A percentile compares a stretch with the other conserved stretches of the same genome.
Conservation (phyloP, 345 rosid species). For the Mallotus nudiflorus region DNA sequence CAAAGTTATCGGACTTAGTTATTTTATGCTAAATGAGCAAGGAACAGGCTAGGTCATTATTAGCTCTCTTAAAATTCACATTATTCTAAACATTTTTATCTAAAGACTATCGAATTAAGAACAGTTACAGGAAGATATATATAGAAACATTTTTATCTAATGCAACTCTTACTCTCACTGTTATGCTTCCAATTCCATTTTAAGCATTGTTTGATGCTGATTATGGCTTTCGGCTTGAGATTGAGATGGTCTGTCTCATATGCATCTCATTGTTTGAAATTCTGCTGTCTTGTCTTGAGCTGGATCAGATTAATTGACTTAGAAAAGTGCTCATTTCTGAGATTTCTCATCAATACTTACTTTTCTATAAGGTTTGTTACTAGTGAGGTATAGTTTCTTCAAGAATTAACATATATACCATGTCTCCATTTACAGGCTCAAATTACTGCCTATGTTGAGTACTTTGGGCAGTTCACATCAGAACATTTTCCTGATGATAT, state of each 20-base stretch:
- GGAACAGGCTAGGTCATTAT: background rate
- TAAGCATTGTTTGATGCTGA: no score
- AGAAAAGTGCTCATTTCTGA: background rate
- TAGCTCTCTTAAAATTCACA: background rate
- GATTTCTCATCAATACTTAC: background rate
- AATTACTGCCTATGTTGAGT: conserved; percentile 89
- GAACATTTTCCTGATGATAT: conserved; percentile 92
- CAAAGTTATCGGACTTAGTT: background rate
- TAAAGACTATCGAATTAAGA: background rate
- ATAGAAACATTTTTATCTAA: background rate
- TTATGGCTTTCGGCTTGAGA: background rate
- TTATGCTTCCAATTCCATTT: background rate
- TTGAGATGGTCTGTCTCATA: no score
- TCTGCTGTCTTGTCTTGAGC: no score
- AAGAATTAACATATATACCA: conserved; percentile 6
- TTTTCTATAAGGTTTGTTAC: background rate
- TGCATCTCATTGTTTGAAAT: no score
- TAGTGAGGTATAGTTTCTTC: conserved; percentile 4
- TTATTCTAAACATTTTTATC: background rate
- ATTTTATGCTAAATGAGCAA: background rate
- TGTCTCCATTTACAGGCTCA: conserved; percentile 56
- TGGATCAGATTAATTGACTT: background rate
- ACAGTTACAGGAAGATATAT: background rate
- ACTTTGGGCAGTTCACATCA: conserved; percentile 88
- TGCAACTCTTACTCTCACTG: background rate